Conservation (phyloP, 2,329 filamentous ascomycete species). For the Fusarium nodosum region DNA sequence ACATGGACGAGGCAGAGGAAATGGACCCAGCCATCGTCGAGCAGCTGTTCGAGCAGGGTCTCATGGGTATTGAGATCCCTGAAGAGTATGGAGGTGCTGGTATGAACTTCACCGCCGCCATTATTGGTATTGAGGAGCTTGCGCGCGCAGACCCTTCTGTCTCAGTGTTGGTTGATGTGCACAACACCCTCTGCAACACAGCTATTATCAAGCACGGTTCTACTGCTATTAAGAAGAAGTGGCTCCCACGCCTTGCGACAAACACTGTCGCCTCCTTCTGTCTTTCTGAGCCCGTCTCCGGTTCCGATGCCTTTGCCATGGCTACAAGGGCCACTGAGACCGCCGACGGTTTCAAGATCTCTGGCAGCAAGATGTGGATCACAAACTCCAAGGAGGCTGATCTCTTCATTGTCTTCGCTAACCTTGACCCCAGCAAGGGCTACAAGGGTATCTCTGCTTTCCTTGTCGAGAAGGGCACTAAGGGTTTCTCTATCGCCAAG, state of each 20-base stretch:
- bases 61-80: slow-evolving; percentile 98
- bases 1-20: slow-evolving; percentile 96
- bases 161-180: slow-evolving; percentile 94
- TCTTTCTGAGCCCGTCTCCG: slow-evolving; percentile 90
- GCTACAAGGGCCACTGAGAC: slow-evolving; percentile 91
- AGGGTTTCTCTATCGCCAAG: slow-evolving; percentile 95
- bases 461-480: slow-evolving; percentile 88
- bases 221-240: slow-evolving; percentile 82
- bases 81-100: slow-evolving; percentile 96
- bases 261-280: slow-evolving; percentile 93
- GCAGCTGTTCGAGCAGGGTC: slow-evolving; percentile 94
- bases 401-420: slow-evolving; percentile 98
- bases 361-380: slow-evolving; percentile 99
- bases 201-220: slow-evolving; percentile 88
- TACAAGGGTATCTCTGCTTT: slow-evolving; percentile 99
- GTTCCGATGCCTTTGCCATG: slow-evolving; percentile 95
- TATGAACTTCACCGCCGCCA: slow-evolving; percentile 98
- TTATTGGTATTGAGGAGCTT: slow-evolving; percentile 96
- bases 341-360: slow-evolving; percentile 85
- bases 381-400: slow-evolving; percentile 95
- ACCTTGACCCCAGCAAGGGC: slow-evolving; percentile 89
- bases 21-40: slow-evolving; percentile 93
- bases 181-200: slow-evolving; percentile 98
- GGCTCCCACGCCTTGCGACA: slow-evolving; percentile 90
- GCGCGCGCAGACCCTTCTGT: slow-evolving; percentile 95